phyloP scores from a whole-genome alignment of 495 filamentous ascomycete genomes.

The Articulospora tetracladia region DNA sequence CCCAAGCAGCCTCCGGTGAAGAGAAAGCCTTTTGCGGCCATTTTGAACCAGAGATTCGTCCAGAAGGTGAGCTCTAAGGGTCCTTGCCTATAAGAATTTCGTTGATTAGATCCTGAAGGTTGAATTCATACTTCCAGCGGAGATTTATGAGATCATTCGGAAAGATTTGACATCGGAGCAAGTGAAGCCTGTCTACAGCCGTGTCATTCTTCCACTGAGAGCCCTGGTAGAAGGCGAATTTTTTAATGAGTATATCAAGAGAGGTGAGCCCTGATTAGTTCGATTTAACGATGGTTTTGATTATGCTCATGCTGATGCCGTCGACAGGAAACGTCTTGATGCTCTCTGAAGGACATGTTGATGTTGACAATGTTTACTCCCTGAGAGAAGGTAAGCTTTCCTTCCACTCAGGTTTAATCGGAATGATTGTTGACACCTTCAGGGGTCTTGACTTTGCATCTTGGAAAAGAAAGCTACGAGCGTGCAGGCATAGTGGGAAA shows the following conservation, averaged over 20 bases:
- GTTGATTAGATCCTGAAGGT: slow-evolving; percentile 43
- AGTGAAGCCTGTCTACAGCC: slow-evolving; percentile 51
- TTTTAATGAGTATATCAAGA: slow-evolving; percentile 82
- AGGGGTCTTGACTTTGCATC: slow-evolving; percentile 71
- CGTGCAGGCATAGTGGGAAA: slow-evolving; percentile 77
- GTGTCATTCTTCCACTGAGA: slow-evolving; percentile 70
- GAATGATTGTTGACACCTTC: slow-evolving; percentile 1
- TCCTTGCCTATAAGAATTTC: slow-evolving; percentile 5
- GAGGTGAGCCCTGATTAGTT: slow-evolving; percentile 47
- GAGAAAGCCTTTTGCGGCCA: slow-evolving; percentile 67
- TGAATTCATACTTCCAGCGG: slow-evolving; percentile 71
- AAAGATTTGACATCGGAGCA: slow-evolving; percentile 37
- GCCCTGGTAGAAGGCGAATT: slow-evolving; percentile 74
- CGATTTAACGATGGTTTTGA: neutral
- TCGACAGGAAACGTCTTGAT: slow-evolving; percentile 76
- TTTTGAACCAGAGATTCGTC: slow-evolving; percentile 66
- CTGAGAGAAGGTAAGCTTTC: slow-evolving; percentile 58
- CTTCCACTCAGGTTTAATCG: slow-evolving; percentile 11
- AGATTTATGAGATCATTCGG: slow-evolving; percentile 55
- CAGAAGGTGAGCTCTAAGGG: slow-evolving; percentile 56
- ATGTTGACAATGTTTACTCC: slow-evolving; percentile 76
- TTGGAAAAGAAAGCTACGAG: slow-evolving; percentile 84
- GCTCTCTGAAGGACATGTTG: slow-evolving; percentile 80
- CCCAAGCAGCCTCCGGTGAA: slow-evolving; percentile 66
- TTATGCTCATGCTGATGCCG: neutral